Evolutionary conservation across 2,329 filamentous ascomycete genomes (phyloP).

Genomic region (Seiridium unicorne): DNA sequence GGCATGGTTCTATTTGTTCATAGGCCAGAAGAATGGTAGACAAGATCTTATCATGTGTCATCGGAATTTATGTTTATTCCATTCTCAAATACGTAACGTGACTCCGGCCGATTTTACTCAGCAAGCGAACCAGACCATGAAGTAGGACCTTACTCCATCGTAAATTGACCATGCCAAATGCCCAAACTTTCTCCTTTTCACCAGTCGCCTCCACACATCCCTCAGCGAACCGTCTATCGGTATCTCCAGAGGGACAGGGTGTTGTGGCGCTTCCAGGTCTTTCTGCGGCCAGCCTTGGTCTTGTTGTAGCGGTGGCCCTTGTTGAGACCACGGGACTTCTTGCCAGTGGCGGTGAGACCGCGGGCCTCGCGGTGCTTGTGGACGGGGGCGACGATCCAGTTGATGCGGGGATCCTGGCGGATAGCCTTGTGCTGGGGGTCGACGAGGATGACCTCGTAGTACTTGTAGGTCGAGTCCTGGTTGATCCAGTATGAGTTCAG

Average conservation of each 20-base stretch:
- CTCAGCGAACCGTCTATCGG: slow-evolving; percentile 59
- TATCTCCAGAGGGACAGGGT: slow-evolving; percentile 98
- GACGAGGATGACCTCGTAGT: slow-evolving; percentile 99
- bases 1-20: too few species aligned
- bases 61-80: slow-evolving; percentile 18
- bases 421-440: slow-evolving; percentile 99
- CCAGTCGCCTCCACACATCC: slow-evolving; percentile 11
- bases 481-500: slow-evolving; percentile 99
- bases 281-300: slow-evolving; percentile 93
- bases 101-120: slow-evolving; percentile 31
- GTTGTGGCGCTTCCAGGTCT: slow-evolving; percentile 99
- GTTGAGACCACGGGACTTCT: slow-evolving; percentile 99
- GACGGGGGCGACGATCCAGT: slow-evolving; percentile 99
- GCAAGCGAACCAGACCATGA: slow-evolving; percentile 27
- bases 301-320: slow-evolving; percentile 99
- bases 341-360: slow-evolving; percentile 97
- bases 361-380: slow-evolving; percentile 99
- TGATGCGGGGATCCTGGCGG: slow-evolving; percentile 98
- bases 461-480: slow-evolving; percentile 99
- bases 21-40: neutral
- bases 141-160: slow-evolving; percentile 27
- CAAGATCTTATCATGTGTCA: neutral
- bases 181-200: slow-evolving; percentile 19
- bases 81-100: slow-evolving; percentile 29
- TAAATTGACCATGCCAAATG: slow-evolving; percentile 22